Base-by-base conservation (phyloP, 352 stramenopile genomes). In the Globisporangium nodosum region DNA sequence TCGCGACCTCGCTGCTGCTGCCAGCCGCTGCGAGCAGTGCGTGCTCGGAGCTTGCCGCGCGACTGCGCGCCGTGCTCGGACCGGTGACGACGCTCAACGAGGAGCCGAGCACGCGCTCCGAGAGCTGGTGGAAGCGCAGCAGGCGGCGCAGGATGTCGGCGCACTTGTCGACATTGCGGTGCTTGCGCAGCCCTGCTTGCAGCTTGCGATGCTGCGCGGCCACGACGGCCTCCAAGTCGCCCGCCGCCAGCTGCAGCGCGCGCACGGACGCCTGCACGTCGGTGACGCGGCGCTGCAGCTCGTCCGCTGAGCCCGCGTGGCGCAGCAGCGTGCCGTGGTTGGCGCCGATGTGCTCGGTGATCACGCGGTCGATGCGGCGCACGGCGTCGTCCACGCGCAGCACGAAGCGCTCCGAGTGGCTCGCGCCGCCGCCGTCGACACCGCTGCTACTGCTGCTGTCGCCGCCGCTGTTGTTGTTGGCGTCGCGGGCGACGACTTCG, bases 141-240 rank as follows among this genome's bases (percentile, higher is more conserved):
- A 93, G 62, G 12, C 68, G 73, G 33, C 81, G 78, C 50, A 95
- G 68, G 51, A 95, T 73, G 30, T 90, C 76, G 48, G 72, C 67
- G 48, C 83, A 92, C 43, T 80, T 72, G 63, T 95, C 79, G 12
- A 93, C 73, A 57, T 92, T 90, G 58, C 81, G 76, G 60, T 91
- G 81, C 56, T 86, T 81, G 50, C 85, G 78, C 46, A 95, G 88
- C 8, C 71, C 77, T 35, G 70, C 60, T n/a, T 69, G 66, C 18
- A 93, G 65, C 30, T 70, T 72, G 37, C 79, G 66, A 48, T 91
- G 80, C 59, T 89, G 76, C 43, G 79, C 61, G 20, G 70, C 57
- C 49, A 92, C 77, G 16, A 74, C 65, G 0, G 51, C 52, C 64
- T 95, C 76, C 11, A 93, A 70, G 37, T 85, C 74, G 20, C 84